A percentile compares a stretch with the other conserved stretches of the same genome.
phyloP scores from a whole-genome alignment of 441 rosid species.

The Euphorbia celastroides region DNA sequence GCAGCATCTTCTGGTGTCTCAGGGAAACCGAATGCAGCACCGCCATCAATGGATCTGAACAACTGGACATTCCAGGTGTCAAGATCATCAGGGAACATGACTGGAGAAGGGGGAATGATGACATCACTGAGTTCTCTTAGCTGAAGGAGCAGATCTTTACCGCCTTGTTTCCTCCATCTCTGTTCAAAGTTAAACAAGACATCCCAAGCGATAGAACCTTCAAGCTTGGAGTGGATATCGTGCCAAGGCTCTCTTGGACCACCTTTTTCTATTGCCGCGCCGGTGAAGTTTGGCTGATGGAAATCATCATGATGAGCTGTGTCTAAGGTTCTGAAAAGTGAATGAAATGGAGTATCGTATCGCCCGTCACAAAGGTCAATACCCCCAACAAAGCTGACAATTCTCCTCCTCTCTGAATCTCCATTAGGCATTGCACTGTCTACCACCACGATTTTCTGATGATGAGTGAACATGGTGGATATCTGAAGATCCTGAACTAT shows the following conservation, averaged over 20 bases:
- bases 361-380: constrained; percentile 96
- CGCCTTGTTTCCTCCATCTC: constrained; percentile 86
- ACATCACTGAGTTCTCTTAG: constrained; percentile 46
- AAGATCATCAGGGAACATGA: too few species aligned
- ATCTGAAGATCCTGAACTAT: constrained; percentile 55
- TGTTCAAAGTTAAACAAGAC: constrained; percentile 86
- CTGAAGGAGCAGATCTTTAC: constrained; percentile 75
- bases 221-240: constrained; percentile 83
- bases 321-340: constrained; percentile 81
- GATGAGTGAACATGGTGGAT: constrained; percentile 89
- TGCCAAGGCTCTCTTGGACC: constrained; percentile 99
- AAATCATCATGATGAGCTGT: constrained; percentile 79
- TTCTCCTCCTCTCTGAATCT: constrained; percentile 45
- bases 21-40: constrained; percentile 53
- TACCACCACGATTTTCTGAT: constrained; percentile 84
- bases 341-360: constrained; percentile 79
- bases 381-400: constrained; percentile 86
- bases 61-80: too few species aligned
- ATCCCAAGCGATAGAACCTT: constrained; percentile 99
- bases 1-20: background rate
- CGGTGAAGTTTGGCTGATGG: constrained; percentile 85
- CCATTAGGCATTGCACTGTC: constrained; percentile 54
- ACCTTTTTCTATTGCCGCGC: constrained; percentile 66
- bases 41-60: too few species aligned
- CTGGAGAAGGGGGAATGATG: too few species aligned